Evolutionary conservation across 2,329 filamentous ascomycete genomes (phyloP).

Genomic region (Fusarium sp.): DNA sequence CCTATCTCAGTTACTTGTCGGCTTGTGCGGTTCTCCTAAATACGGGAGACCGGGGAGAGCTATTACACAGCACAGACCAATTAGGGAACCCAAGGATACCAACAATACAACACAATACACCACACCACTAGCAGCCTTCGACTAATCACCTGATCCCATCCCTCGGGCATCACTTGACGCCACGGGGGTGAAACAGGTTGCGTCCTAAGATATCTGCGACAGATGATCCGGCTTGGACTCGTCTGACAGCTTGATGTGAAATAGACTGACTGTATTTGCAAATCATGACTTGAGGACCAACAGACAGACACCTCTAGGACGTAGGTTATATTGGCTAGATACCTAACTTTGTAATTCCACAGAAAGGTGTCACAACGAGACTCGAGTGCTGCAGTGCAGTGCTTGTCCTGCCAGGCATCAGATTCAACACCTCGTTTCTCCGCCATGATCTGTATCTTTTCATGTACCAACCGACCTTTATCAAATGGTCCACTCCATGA

Average conservation of each 20-base stretch:
- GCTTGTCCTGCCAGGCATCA: slow-evolving; percentile 6
- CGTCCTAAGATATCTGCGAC: slow-evolving; percentile 29
- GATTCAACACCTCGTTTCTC: slow-evolving; percentile 4
- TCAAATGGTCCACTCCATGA: not conserved
- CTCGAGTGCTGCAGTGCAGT: slow-evolving; percentile 6
- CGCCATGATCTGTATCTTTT: slow-evolving; percentile 4
- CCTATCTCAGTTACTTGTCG: slow-evolving; percentile 4
- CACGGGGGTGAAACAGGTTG: slow-evolving; percentile 40
- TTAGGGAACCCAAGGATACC: slow-evolving; percentile 16
- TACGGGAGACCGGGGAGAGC: slow-evolving; percentile 32
- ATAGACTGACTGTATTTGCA: not conserved
- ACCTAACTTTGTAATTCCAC: slow-evolving; percentile 4
- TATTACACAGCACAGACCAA: slow-evolving; percentile 31
- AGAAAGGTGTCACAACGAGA: slow-evolving; percentile 13
- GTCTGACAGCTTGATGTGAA: slow-evolving; percentile 14
- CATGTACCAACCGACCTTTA: slow-evolving; percentile 31
- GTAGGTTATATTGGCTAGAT: too few species aligned
- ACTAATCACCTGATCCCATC: slow-evolving; percentile 41
- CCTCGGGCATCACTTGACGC: slow-evolving; percentile 38
- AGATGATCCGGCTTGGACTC: slow-evolving; percentile 23
- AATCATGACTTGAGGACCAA: slow-evolving; percentile 13
- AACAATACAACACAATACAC: slow-evolving; percentile 21
- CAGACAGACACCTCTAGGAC: too few species aligned
- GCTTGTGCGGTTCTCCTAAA: slow-evolving; percentile 21
- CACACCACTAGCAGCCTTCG: slow-evolving; percentile 22